phyloP scores from a whole-genome alignment of 768 basidiomycete genomes.

The Rhizopogon salebrosus region DNA sequence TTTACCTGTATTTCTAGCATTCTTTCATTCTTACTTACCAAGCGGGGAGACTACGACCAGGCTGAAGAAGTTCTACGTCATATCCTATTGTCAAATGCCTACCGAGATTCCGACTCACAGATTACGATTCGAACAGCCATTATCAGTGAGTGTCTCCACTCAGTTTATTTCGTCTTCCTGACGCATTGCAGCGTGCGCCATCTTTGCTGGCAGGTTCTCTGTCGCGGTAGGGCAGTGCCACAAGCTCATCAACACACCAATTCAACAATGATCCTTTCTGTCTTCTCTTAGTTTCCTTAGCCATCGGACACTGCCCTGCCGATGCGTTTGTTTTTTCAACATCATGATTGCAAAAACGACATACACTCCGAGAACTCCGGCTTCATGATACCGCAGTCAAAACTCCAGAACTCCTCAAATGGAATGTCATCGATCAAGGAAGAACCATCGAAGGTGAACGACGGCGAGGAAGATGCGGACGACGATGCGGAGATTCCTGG shows the following conservation, averaged over 20 bases:
- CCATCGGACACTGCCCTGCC: conserved; percentile 62
- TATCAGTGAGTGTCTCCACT: conserved; percentile 49
- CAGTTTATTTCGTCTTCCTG: neutral
- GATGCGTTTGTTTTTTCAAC: conserved; percentile 75
- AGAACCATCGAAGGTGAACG: conserved; percentile 11
- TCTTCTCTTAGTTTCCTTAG: conserved; percentile 67
- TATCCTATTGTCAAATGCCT: conserved; percentile 69
- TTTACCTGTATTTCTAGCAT: conserved; percentile 44
- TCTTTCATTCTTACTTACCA: conserved; percentile 66
- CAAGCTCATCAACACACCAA: conserved; percentile 72
- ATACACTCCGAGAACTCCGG: conserved; percentile 75
- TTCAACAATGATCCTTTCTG: conserved; percentile 86
- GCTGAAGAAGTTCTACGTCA: conserved; percentile 78
- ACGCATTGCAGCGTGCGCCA: conserved; percentile 59
- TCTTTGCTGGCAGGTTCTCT: conserved; percentile 48
- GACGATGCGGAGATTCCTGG: conserved; percentile 18
- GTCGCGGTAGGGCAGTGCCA: conserved; percentile 71
- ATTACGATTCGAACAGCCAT: conserved; percentile 72
- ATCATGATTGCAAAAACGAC: conserved; percentile 84
- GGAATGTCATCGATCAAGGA: conserved; percentile 48
- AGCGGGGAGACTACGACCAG: conserved; percentile 53
- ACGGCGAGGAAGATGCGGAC: conserved; percentile 31
- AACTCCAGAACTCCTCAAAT: conserved; percentile 54
- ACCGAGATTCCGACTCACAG: conserved; percentile 54
- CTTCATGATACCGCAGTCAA: conserved; percentile 61